Percentiles rank a stretch among this genome's conserved stretches.
Evolutionary conservation across 2,329 filamentous ascomycete species (phyloP).

Genomic region (Cadophora gregata): DNA sequence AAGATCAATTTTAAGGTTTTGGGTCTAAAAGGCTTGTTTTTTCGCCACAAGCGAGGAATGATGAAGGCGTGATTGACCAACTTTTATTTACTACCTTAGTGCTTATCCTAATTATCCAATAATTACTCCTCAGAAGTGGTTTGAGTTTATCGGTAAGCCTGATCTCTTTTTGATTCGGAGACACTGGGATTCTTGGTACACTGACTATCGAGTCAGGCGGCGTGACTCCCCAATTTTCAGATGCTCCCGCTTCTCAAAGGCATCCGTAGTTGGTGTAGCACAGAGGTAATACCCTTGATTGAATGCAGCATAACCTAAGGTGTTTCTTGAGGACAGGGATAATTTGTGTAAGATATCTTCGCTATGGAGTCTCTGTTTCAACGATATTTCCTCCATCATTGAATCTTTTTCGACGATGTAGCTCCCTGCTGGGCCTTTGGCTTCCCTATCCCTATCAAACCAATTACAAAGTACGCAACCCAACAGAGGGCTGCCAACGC

Average conservation of each 20-base stretch:
- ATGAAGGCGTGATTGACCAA: neutral
- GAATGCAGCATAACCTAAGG: too few species aligned
- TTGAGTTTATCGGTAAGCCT: neutral
- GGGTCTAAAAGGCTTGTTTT: constrained; percentile 9
- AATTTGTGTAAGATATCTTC: neutral
- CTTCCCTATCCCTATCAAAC: constrained; percentile 9
- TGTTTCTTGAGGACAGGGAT: neutral
- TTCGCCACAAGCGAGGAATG: constrained; percentile 6
- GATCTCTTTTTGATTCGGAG: neutral
- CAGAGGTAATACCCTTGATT: neutral
- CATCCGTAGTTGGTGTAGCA: neutral
- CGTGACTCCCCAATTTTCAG: neutral
- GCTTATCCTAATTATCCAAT: neutral
- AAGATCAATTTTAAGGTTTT: constrained; percentile 11
- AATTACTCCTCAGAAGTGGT: too few species aligned
- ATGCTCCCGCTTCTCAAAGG: neutral
- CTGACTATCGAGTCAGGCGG: neutral
- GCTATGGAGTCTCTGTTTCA: too few species aligned
- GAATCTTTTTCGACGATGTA: neutral
- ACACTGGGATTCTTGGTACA: neutral
- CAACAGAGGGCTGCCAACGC: constrained; percentile 33
- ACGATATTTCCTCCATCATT: neutral
- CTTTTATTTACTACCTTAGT: neutral
- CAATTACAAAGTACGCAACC: constrained; percentile 18
- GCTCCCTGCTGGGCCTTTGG: constrained; percentile 6